Percentiles rank a stretch among this genome's conserved stretches.
phyloP scores from a whole-genome alignment of 169 alveolate genomes.

The Eimeria mitis region DNA sequence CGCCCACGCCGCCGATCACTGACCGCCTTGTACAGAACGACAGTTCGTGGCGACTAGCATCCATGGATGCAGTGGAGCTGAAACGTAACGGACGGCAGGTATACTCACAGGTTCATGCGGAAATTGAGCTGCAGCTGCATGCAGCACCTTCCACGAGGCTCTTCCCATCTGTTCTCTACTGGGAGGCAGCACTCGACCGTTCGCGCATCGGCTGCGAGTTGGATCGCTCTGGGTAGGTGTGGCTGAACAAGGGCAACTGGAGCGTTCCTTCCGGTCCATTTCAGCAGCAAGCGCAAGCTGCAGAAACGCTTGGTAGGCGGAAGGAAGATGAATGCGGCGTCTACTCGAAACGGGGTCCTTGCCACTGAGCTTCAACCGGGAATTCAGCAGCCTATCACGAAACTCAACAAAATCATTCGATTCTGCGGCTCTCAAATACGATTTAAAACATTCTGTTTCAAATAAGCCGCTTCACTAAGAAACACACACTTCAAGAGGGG shows the following conservation, averaged over 20 bases:
- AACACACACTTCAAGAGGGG: slow-evolving; percentile 2
- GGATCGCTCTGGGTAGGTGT: neutral
- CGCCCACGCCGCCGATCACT: neutral
- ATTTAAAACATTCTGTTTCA: neutral
- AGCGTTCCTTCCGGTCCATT: neutral
- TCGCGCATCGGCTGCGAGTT: neutral
- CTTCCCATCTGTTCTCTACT: slow-evolving; percentile 90
- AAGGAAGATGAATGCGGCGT: neutral
- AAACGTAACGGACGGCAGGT: neutral
- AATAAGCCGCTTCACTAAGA: neutral
- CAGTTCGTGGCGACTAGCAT: neutral
- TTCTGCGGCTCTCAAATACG: neutral
- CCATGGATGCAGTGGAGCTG: neutral
- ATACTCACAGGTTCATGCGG: slow-evolving; percentile 88
- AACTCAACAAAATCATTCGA: neutral
- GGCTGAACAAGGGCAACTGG: slow-evolving; percentile 13
- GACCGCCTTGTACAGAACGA: neutral
- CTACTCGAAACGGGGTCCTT: neutral
- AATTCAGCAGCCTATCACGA: neutral
- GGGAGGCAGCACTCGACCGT: slow-evolving; percentile 86
- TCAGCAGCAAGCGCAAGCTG: neutral
- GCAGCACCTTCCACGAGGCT: slow-evolving; percentile 91
- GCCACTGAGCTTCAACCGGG: neutral
- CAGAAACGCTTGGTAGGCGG: neutral
- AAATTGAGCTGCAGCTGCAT: slow-evolving; percentile 89